Evolutionary conservation across 2,329 filamentous ascomycete species (phyloP).

Genomic region (Tricladium varicosporioides): DNA sequence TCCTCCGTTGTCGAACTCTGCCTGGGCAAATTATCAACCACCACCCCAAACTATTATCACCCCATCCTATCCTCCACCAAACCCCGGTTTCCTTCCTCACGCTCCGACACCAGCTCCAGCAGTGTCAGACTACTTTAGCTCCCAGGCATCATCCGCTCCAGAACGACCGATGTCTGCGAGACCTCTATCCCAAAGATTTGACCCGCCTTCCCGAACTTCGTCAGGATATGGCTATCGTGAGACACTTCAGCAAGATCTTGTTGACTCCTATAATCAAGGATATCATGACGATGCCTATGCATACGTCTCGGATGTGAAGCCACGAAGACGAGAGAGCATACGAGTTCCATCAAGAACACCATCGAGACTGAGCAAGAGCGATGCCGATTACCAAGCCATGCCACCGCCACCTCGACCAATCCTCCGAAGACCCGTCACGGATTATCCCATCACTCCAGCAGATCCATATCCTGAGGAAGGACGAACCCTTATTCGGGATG

Average conservation of each 20-base stretch:
- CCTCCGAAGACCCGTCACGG: conserved; percentile 16
- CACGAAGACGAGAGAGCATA: conserved; percentile 23
- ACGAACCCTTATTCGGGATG: conserved; percentile 11
- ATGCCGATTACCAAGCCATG: conserved; percentile 27
- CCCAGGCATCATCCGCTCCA: conserved; percentile 9
- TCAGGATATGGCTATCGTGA: conserved; percentile 24
- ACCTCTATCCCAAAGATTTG: conserved; percentile 26
- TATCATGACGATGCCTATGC: conserved; percentile 28
- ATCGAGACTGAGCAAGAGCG: conserved; percentile 16
- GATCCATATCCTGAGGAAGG: conserved; percentile 6
- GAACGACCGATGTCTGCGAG: conserved; percentile 19
- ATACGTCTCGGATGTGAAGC: conserved; percentile 22
- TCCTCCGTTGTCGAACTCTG: conserved; percentile 28
- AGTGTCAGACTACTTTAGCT: conserved; percentile 11
- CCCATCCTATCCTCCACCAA: conserved; percentile 21
- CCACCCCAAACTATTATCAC: conserved; percentile 2
- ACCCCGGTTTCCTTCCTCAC: conserved; percentile 17
- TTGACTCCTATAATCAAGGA: conserved; percentile 7
- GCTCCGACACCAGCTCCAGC: conserved; percentile 11
- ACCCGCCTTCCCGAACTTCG: conserved; percentile 17
- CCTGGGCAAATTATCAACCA: conserved; percentile 19
- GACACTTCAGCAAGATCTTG: conserved; percentile 6
- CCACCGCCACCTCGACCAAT: conserved; percentile 27
- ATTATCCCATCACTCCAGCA: conserved; percentile 4
- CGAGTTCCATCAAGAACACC: conserved; percentile 18